Base-by-base conservation (phyloP, 495 filamentous ascomycete species). In the Cenococcum geophilum region DNA sequence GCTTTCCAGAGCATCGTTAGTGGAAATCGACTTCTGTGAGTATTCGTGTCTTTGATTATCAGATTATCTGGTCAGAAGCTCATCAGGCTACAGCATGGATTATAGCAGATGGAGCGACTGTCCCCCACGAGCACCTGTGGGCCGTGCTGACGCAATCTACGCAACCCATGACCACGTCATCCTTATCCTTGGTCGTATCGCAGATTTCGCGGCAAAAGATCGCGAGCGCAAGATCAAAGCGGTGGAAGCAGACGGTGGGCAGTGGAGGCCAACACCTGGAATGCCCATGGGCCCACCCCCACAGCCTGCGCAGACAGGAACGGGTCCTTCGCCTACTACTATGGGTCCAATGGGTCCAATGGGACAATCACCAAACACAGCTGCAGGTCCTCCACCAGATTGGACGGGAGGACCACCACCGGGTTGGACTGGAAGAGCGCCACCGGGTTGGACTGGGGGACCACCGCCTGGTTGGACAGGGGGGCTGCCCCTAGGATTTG, bases 1-100 rank as follows among this genome's bases (percentile, higher is more conserved):
- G 82, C 86, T 5, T 89, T 91, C 67, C 92, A 97, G 72, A 91
- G 90, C 69, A 80, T 97, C 59, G 75, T 98, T 37, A 92, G 93
- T 66, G 93, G 89, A 1, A 89, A 91, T 61, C 78, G 80, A 53
- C 78, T 92, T 34, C 84, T 95, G 92, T 96, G 75, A 80, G 91
- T 80, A 40, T 25, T 40, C 47, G 10, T 49, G 43, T 60, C 40
- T 27, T 48, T 42, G 54, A n/a, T 49, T 45, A 45, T 45, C 14
- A 45, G 14, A 16, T 45, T 18, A 2, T 45, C 40, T 20, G 27
- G 48, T 60, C 64, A 32, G 16, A 32, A 32, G 27, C 27, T 32
- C 6, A 1, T 48, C 27, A 1, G 21, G 27, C 21, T 22, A 9
- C 56, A 96, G 92, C 59, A 82, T 91, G 72, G 84, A 91, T 42